Evolutionary conservation across 2,329 filamentous ascomycete species (phyloP).

Genomic region (Neocatenulostroma microsporum): DNA sequence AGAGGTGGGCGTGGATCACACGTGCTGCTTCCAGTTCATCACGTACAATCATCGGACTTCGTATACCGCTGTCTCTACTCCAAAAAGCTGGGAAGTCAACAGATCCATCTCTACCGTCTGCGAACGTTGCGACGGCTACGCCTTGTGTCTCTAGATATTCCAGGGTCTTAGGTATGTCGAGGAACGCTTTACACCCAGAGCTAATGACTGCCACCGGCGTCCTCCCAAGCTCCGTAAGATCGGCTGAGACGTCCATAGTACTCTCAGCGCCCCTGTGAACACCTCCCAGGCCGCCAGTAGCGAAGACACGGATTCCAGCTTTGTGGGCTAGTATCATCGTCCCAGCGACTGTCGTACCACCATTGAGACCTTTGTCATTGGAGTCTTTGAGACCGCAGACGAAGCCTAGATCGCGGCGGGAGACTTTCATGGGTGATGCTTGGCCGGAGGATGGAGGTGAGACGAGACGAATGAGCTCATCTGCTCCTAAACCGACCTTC

Average conservation of each 20-base stretch:
- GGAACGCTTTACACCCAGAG: slow-evolving; percentile 90
- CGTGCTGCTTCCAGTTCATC: slow-evolving; percentile 76
- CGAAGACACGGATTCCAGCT: slow-evolving; percentile 86
- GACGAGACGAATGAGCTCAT: slow-evolving; percentile 65
- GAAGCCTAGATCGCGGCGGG: slow-evolving; percentile 76
- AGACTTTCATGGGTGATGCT: slow-evolving; percentile 67
- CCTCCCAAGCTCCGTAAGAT: slow-evolving; percentile 85
- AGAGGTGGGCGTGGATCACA: slow-evolving; percentile 72
- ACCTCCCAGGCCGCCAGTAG: slow-evolving; percentile 87
- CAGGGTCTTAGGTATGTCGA: slow-evolving; percentile 83
- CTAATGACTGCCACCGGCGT: slow-evolving; percentile 83
- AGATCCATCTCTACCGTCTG: slow-evolving; percentile 57
- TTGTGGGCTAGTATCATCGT: slow-evolving; percentile 85
- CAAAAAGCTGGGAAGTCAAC: slow-evolving; percentile 92
- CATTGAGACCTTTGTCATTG: slow-evolving; percentile 62
- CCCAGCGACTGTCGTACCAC: slow-evolving; percentile 85
- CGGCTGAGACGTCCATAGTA: slow-evolving; percentile 89
- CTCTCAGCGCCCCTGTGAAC: slow-evolving; percentile 83
- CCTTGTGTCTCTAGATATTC: slow-evolving; percentile 70
- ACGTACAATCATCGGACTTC: slow-evolving; percentile 66
- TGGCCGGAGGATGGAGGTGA: slow-evolving; percentile 48
- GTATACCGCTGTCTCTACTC: slow-evolving; percentile 74
- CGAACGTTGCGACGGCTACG: slow-evolving; percentile 80
- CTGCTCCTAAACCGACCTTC: slow-evolving; percentile 64
- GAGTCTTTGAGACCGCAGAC: slow-evolving; percentile 66